Conservation (phyloP, 768 basidiomycete species). For the Suillus bovinus region DNA sequence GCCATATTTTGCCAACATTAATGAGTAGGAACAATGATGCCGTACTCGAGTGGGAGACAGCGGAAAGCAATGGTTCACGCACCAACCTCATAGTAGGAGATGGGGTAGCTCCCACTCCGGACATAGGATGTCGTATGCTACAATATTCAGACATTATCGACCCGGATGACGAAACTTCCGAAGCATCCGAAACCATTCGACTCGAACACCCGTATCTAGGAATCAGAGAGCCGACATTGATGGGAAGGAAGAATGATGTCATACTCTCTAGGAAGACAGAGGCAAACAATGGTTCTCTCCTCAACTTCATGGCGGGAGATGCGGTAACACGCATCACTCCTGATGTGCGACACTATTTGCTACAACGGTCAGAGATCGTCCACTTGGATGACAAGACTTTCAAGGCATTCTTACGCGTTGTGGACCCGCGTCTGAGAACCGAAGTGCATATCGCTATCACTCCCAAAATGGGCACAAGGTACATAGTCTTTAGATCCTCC, state of each 20-base stretch:
- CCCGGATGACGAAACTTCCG: constrained; percentile 17
- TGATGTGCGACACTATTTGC: constrained; percentile 31
- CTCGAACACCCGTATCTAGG: constrained; percentile 27
- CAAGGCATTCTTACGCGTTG: neutral
- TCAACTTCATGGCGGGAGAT: constrained; percentile 39
- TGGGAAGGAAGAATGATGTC: constrained; percentile 15
- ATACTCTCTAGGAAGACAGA: constrained; percentile 43
- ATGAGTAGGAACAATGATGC: neutral
- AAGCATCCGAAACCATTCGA: constrained; percentile 35
- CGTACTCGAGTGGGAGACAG: constrained; percentile 39
- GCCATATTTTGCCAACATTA: neutral
- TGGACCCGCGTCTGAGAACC: neutral
- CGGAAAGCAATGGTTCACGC: constrained; percentile 32
- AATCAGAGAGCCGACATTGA: constrained; percentile 8
- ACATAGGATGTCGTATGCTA: constrained; percentile 33
- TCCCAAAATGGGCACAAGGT: neutral
- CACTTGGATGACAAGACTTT: constrained; percentile 16
- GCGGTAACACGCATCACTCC: constrained; percentile 20
- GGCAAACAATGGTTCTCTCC: constrained; percentile 31
- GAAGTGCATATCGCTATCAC: neutral
- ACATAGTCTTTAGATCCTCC: neutral
- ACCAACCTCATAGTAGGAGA: constrained; percentile 39
- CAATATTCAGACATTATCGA: constrained; percentile 26
- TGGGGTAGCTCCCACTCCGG: constrained; percentile 24
- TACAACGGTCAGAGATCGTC: constrained; percentile 27